Base-by-base conservation (phyloP, 768 basidiomycete genomes). In the Hygrophorus russula region DNA sequence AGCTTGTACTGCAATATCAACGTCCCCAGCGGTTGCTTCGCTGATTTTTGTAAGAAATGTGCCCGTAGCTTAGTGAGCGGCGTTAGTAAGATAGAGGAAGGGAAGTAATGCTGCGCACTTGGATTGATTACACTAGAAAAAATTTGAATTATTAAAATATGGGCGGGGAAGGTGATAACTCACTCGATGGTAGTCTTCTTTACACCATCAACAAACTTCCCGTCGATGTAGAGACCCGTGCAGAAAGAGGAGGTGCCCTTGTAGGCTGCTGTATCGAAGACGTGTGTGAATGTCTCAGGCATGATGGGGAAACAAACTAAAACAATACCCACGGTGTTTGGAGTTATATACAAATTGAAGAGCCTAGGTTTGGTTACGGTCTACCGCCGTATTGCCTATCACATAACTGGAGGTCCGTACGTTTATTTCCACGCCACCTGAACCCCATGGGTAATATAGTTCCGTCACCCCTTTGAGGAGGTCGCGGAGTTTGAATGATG, bases 141-240 rank as follows among this genome's bases (percentile, higher is more conserved):
- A n/a, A n/a, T n/a, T n/a, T n/a, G n/a, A n/a, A n/a, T n/a, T n/a
- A n/a, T n/a, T n/a, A n/a, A n/a, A n/a, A n/a, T n/a, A n/a, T n/a
- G n/a, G n/a, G n/a, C n/a, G n/a, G n/a, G n/a, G n/a, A n/a, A n/a
- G n/a, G n/a, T n/a, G n/a, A n/a, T n/a, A n/a, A 34, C 45, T 32
- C 38, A 60, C 54, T 53, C 53, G 43, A 59, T 59, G 2, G 71
- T 76, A 27, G 65, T 71, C 1, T 65, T 59, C 4, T 70, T 60
- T 6, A 63, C 59, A 12, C 78, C 78, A 32, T 77, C 75, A 34
- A 71, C 63, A 51, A 74, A 89, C 61, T 86, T 55, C 51, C 78
- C 78, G 58, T 76, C 66, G 63, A 91, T 84, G 68, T 75, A 89
- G 49, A 87, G 58, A 29, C 87, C 84, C 3, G 83, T 82, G 46